These are phyloP conservation scores for Helicocarpus griseus DNA, from an alignment of 2,329 filamentous ascomycete genomes.

Conservation along the genomic window DNA sequence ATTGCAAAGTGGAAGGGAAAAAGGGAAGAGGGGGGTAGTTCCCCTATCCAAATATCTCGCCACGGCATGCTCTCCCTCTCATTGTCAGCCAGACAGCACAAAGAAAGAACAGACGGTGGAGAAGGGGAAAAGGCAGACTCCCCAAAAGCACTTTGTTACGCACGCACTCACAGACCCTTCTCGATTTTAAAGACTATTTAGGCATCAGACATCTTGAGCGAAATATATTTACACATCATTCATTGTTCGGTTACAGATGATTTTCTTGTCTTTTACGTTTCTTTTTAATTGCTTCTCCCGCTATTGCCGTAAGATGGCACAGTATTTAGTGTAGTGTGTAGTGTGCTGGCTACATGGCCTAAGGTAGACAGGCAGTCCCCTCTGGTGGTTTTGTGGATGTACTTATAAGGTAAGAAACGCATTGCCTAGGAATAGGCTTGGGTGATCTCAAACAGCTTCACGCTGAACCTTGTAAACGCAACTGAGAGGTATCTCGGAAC, in stretches of 20 bases:
- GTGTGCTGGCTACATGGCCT: too few relatives aligned
- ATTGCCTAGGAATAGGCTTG: too few relatives aligned
- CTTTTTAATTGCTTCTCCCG: too few relatives aligned
- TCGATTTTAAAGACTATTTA: background rate
- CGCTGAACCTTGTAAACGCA: too few relatives aligned
- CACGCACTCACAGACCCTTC: background rate
- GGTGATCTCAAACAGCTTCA: too few relatives aligned
- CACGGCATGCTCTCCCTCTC: background rate
- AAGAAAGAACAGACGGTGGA: background rate
- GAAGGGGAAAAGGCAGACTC: background rate
- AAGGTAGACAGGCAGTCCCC: too few relatives aligned
- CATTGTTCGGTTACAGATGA: background rate
- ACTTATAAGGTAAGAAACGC: too few relatives aligned
- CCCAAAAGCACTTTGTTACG: background rate
- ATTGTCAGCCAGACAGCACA: background rate
- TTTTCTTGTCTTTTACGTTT: background rate
- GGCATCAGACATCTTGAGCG: slow-evolving; percentile 1
- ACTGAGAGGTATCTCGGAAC: too few relatives aligned
- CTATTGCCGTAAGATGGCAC: background rate
- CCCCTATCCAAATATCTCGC: background rate
- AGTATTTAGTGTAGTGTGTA: too few relatives aligned
- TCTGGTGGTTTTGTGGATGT: too few relatives aligned
- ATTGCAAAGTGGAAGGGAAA: too few relatives aligned
- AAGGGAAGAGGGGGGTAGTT: background rate
- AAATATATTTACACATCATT: slow-evolving; percentile 3